Percentiles rank a stretch among this genome's conserved stretches.
phyloP scores from a whole-genome alignment of 2,329 filamentous ascomycete genomes.

The Camillea tinctor region DNA sequence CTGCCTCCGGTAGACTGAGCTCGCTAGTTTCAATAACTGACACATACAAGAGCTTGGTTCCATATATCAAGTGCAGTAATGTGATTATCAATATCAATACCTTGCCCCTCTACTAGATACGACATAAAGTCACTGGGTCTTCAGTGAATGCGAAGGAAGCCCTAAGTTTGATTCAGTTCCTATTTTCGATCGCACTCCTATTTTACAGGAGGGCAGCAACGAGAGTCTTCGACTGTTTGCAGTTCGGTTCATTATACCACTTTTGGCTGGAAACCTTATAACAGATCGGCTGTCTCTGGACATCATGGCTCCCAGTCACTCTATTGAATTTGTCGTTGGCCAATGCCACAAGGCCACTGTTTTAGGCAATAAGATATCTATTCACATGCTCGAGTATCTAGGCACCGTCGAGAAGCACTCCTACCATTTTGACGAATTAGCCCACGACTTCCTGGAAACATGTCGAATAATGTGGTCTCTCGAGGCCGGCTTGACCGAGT shows the following conservation, averaged over 20 bases:
- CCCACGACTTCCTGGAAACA: slow-evolving; percentile 65
- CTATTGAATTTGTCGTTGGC: slow-evolving; percentile 23
- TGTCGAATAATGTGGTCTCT: slow-evolving; percentile 66
- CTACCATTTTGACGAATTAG: slow-evolving; percentile 55
- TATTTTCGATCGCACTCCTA: not conserved
- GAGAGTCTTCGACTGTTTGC: no score
- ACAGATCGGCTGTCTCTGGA: not conserved
- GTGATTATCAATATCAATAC: not conserved
- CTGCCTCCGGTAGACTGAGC: not conserved
- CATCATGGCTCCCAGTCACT: slow-evolving; percentile 24
- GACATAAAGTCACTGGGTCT: not conserved
- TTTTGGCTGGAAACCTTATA: no score
- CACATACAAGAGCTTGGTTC: not conserved
- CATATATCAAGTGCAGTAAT: not conserved
- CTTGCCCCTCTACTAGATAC: not conserved
- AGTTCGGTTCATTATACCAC: no score
- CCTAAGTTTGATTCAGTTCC: not conserved
- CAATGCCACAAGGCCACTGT: slow-evolving; percentile 49
- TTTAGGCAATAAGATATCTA: slow-evolving; percentile 62
- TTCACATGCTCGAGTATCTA: slow-evolving; percentile 64
- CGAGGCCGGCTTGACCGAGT: slow-evolving; percentile 61
- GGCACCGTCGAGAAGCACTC: slow-evolving; percentile 52
- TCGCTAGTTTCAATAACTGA: not conserved
- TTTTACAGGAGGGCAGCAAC: not conserved
- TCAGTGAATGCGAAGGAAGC: not conserved